Conservation (phyloP, 805 yeast genomes). For the Myxozyma kluyveri region DNA sequence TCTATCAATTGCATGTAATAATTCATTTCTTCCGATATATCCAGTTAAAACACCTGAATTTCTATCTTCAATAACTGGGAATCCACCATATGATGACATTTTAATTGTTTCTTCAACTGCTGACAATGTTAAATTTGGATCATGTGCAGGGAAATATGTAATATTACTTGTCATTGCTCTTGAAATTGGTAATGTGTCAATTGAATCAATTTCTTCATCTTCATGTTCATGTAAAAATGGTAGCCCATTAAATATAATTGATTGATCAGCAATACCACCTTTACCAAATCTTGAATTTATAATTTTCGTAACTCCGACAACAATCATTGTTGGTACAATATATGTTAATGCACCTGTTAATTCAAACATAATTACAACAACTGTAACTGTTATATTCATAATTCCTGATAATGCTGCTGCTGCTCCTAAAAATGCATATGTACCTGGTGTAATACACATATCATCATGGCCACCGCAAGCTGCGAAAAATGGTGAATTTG, state of each 20-base stretch:
- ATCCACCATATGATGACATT: conserved; percentile 34
- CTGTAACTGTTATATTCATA: conserved; percentile 87
- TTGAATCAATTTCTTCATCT: not conserved
- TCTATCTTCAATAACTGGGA: conserved; percentile 41
- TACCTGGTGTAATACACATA: conserved; percentile 81
- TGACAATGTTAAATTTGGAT: conserved; percentile 24
- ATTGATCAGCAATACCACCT: conserved; percentile 94
- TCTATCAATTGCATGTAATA: conserved; percentile 29
- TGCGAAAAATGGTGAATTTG: conserved; percentile 40
- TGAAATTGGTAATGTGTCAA: conserved; percentile 39
- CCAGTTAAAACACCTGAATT: conserved; percentile 37
- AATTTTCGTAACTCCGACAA: conserved; percentile 80
- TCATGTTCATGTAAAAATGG: conserved; percentile 69
- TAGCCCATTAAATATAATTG: conserved; percentile 82
- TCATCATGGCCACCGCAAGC: conserved; percentile 38
- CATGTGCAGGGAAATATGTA: conserved; percentile 24
- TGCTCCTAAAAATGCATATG: conserved; percentile 94
- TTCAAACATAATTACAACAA: conserved; percentile 93
- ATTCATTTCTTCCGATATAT: conserved; percentile 35
- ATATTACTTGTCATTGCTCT: conserved; percentile 60
- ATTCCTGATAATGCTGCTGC: conserved; percentile 94
- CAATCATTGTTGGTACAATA: conserved; percentile 94
- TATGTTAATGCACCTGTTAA: conserved; percentile 91
- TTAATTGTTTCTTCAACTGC: conserved; percentile 31
- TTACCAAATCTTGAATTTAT: conserved; percentile 75